Base-by-base conservation (phyloP, 805 yeast genomes). In the Kuraishia capsulata region DNA sequence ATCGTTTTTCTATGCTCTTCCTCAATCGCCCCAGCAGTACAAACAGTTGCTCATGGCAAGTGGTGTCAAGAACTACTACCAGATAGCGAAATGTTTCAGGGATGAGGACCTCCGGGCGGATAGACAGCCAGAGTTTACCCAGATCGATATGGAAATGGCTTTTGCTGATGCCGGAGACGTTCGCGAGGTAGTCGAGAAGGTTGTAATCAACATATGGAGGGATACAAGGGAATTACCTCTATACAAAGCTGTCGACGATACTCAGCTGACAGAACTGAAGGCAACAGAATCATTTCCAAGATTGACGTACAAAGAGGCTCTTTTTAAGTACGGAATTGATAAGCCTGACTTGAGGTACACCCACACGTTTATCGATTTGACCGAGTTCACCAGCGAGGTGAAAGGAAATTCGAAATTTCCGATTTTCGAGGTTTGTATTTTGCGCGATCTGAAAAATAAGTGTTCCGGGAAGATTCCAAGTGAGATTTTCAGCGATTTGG, bases 11-110 rank as follows among this genome's bases (percentile, higher is more conserved):
- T 92, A 90, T 56, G 97, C 98, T 0, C 65, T 92, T 21, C 97
- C 97, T 0, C 99, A 92, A 57, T 86, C 96, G 13, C 99, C 98
- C 0, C 99, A 92, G 55, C 98, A 92, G 54, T 92, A 90, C 54
- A 92, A 92, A 54, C 98, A 92, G 59, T 65, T 92, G 30, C 64
- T 92, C 25, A 92, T 92, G 88, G 95, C 97, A 1, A 81, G 95
- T 30, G 98, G 98, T 1, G 76, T 92, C 30, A 71, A 81, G 37
- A 69, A 76, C 36, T 92, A 92, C 58, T 92, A 76, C 58, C 98
- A 92, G 60, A 65, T 92, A 30, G 97, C 98, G 3, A 79, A 76
- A 51, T 92, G 99, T 56, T 92, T 92, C 56, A 70, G 99, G 46
- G 98, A 92, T 56, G 99, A 92, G 57, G 97, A 92, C 60, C 68